Conservation (phyloP, 2,329 filamentous ascomycete genomes). For the Hypoxylon sp. region DNA sequence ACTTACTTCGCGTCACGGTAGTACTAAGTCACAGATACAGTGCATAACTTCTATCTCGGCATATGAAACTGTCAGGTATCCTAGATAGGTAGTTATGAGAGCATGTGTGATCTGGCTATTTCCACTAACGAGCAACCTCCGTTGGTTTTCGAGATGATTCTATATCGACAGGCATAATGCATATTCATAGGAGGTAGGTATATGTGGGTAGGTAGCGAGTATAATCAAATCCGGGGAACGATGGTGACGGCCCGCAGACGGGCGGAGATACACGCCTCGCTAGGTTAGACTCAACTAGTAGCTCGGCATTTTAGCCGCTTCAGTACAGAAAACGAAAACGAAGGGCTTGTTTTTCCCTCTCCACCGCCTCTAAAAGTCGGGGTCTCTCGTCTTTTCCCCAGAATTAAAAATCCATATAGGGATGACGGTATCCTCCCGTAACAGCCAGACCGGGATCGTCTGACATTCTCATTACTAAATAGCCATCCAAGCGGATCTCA, state of each 20-base stretch:
- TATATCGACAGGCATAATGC: constrained; percentile 9
- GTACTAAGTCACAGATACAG: too few relatives aligned
- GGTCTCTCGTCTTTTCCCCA: constrained; percentile 22
- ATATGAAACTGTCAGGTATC: too few relatives aligned
- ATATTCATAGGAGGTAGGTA: background rate
- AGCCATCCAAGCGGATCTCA: constrained; percentile 50
- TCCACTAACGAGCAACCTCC: constrained; percentile 11
- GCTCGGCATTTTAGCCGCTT: background rate
- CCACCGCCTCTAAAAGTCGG: constrained; percentile 15
- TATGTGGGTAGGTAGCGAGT: constrained; percentile 14
- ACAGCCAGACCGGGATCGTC: constrained; percentile 36
- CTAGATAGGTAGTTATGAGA: too few relatives aligned
- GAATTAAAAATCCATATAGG: constrained; percentile 27
- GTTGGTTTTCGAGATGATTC: constrained; percentile 10
- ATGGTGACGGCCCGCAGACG: constrained; percentile 17
- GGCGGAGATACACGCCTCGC: constrained; percentile 25
- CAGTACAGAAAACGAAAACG: too few relatives aligned
- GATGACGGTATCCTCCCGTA: constrained; percentile 41
- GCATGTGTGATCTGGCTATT: background rate
- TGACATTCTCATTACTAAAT: constrained; percentile 56
- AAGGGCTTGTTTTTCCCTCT: constrained; percentile 12
- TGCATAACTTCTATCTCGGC: too few relatives aligned
- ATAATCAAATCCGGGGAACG: constrained; percentile 35
- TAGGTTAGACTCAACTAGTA: constrained; percentile 32
- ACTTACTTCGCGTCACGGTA: too few relatives aligned